Conservation (phyloP, 2,329 filamentous ascomycete genomes). For the Alternaria atra region DNA sequence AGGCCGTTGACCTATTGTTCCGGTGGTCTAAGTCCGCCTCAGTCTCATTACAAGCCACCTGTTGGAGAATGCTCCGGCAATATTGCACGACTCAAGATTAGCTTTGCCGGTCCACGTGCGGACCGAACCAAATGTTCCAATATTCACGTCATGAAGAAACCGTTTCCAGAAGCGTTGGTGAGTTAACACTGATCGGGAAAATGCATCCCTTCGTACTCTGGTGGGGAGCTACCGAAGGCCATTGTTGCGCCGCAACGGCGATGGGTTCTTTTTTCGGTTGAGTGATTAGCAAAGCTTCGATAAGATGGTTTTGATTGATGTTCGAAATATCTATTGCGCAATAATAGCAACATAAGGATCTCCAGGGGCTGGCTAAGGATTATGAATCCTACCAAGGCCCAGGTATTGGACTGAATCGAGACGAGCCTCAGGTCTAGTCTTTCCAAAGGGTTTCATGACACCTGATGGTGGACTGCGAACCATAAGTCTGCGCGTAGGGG, state of each 20-base stretch:
- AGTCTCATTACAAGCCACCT: slow-evolving; percentile 1
- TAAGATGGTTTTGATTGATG: neutral
- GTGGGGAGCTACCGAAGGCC: neutral
- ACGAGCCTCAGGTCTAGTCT: neutral
- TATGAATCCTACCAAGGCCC: slow-evolving; percentile 1
- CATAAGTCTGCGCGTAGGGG: slow-evolving; percentile 14
- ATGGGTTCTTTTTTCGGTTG: neutral
- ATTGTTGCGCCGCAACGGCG: neutral
- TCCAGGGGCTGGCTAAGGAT: slow-evolving; percentile 7
- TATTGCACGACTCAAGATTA: slow-evolving; percentile 23
- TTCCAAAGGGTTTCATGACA: slow-evolving; percentile 14
- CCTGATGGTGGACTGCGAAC: slow-evolving; percentile 12
- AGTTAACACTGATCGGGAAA: slow-evolving; percentile 7
- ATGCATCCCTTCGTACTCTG: slow-evolving; percentile 5
- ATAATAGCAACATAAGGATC: slow-evolving; percentile 6
- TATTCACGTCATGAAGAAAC: slow-evolving; percentile 19
- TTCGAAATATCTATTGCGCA: slow-evolving; percentile 3
- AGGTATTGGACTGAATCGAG: slow-evolving; percentile 3
- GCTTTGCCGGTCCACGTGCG: slow-evolving; percentile 12
- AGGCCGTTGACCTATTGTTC: neutral
- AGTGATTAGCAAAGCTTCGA: neutral
- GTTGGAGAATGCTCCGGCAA: slow-evolving; percentile 14
- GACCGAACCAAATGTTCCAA: slow-evolving; percentile 16
- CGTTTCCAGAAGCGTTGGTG: slow-evolving; percentile 18
- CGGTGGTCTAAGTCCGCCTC: slow-evolving; percentile 6